These are phyloP conservation scores for Candida arabinofermentans DNA, from an alignment of 805 yeast species.

Conservation along the genomic window DNA sequence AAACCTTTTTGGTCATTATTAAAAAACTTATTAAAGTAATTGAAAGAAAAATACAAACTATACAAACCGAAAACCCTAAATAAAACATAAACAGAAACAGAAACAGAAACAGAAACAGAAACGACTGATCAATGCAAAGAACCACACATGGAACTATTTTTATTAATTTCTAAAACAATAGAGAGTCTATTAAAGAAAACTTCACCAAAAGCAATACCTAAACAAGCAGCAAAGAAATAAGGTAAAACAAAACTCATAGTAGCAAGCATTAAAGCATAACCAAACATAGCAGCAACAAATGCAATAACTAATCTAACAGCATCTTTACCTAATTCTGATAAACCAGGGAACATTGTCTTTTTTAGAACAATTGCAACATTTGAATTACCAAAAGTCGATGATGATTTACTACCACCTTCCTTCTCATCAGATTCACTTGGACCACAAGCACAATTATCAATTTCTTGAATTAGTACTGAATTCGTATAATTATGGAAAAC, in stretches of 20 bases:
- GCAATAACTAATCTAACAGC: slow-evolving; percentile 50
- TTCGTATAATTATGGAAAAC: slow-evolving; percentile 48
- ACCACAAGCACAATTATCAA: slow-evolving; percentile 33
- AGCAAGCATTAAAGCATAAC: slow-evolving; percentile 73
- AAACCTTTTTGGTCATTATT: no score
- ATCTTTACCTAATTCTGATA: slow-evolving; percentile 44
- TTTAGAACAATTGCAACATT: slow-evolving; percentile 12
- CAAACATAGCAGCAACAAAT: slow-evolving; percentile 60
- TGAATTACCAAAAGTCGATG: slow-evolving; percentile 2
- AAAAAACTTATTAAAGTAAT: no score
- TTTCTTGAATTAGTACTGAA: slow-evolving; percentile 26
- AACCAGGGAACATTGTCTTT: slow-evolving; percentile 33
- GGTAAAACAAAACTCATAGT: slow-evolving; percentile 67
- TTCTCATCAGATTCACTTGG: slow-evolving; percentile 22
- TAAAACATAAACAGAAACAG: background rate
- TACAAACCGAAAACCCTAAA: background rate
- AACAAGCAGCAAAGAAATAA: slow-evolving; percentile 69
- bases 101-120: no score
- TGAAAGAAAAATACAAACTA: no score
- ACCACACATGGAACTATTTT: slow-evolving; percentile 29
- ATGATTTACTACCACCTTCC: slow-evolving; percentile 6
- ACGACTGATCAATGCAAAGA: slow-evolving; percentile 20
- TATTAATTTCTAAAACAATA: slow-evolving; percentile 35
- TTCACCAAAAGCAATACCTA: slow-evolving; percentile 69
- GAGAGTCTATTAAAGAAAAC: slow-evolving; percentile 61